Conservation (phyloP, 2,329 filamentous ascomycete species). For the Pyricularia sp. region DNA sequence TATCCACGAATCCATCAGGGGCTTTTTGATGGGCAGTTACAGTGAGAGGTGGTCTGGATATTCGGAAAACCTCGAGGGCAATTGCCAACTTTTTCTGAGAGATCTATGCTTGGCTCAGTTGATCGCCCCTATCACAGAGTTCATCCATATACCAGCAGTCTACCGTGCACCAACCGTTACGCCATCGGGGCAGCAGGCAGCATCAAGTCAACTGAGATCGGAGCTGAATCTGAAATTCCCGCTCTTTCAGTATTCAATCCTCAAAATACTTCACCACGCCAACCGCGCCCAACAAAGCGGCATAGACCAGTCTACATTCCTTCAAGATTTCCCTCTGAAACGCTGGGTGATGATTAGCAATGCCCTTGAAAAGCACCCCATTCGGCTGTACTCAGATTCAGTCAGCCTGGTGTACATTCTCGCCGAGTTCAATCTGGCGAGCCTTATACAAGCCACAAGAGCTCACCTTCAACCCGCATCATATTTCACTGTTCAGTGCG, state of each 20-base stretch:
- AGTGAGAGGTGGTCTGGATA: constrained; percentile 22
- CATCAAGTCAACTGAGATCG: neutral
- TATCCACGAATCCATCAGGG: constrained; percentile 37
- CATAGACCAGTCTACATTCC: neutral
- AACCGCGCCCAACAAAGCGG: constrained; percentile 12
- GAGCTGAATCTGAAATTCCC: constrained; percentile 16
- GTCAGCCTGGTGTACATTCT: constrained; percentile 5
- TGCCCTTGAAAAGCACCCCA: neutral
- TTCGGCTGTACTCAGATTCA: constrained; percentile 3
- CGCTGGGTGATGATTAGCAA: constrained; percentile 2
- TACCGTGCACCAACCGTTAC: neutral
- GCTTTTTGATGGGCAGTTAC: constrained; percentile 27
- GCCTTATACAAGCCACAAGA: constrained; percentile 1
- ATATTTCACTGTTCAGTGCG: neutral
- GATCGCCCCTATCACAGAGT: neutral
- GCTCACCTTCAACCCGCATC: neutral
- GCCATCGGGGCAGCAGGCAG: neutral
- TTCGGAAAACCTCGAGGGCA: constrained; percentile 16
- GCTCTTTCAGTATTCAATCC: constrained; percentile 32
- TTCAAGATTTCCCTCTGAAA: constrained; percentile 2
- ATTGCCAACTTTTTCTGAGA: constrained; percentile 29
- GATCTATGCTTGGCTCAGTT: constrained; percentile 29
- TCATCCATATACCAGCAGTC: neutral
- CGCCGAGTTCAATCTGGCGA: constrained; percentile 4
- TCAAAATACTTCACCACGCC: constrained; percentile 26